Conservation (phyloP, 2,329 filamentous ascomycete species). For the Neonectria ditissima region DNA sequence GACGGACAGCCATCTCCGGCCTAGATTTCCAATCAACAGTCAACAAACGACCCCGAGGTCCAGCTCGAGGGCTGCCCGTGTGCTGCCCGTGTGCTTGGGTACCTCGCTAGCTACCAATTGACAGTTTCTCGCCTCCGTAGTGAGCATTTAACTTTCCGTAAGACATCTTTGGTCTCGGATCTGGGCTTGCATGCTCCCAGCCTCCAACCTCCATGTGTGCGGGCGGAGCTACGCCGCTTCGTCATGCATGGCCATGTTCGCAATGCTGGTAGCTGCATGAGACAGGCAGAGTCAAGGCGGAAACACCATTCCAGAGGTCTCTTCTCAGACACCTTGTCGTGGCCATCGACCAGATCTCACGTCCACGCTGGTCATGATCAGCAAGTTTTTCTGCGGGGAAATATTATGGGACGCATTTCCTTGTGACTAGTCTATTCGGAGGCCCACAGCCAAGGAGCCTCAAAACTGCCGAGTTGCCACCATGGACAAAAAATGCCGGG, state of each 20-base stretch:
- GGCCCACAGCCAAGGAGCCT: constrained; percentile 30
- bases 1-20: constrained; percentile 21
- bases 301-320: neutral
- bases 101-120: constrained; percentile 21
- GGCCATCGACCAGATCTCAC: neutral
- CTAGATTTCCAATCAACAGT: constrained; percentile 24
- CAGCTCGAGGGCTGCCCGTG: constrained; percentile 15
- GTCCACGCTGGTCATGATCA: constrained; percentile 24
- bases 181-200: constrained; percentile 31
- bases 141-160: constrained; percentile 25
- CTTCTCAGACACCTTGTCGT: neutral
- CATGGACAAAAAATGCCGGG: constrained; percentile 18
- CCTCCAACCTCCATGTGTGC: constrained; percentile 23
- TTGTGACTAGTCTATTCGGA: constrained; percentile 2
- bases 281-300: constrained; percentile 19
- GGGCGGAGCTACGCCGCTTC: constrained; percentile 31
- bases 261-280: constrained; percentile 32
- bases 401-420: constrained; percentile 23
- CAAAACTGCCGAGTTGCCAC: constrained; percentile 33
- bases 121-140: constrained; percentile 15
- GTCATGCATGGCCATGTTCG: constrained; percentile 37
- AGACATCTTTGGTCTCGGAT: constrained; percentile 31
- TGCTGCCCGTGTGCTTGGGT: neutral
- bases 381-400: constrained; percentile 31
- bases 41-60: constrained; percentile 11